Conservation (phyloP, 305 asterid genomes). For the Fraxinus xanthoxyloides region DNA sequence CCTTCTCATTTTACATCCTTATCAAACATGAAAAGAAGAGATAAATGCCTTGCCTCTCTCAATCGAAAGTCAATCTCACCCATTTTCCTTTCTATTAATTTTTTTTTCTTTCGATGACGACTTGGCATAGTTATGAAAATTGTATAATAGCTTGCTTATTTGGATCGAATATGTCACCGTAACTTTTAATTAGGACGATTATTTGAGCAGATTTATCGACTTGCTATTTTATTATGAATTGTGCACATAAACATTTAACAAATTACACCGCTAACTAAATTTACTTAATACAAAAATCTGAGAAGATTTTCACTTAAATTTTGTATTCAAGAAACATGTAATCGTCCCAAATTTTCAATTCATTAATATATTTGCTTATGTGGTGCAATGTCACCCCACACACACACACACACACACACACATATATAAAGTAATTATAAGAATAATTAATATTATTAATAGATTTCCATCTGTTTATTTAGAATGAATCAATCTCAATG, state of each 20-base stretch:
- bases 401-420: too few species aligned
- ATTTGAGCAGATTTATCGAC: background rate
- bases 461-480: background rate
- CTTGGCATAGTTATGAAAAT: background rate
- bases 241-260: background rate
- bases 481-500: conserved; percentile 9
- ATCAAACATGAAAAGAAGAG: background rate
- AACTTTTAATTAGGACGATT: background rate
- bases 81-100: background rate
- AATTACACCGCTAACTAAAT: background rate
- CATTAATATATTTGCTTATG: background rate
- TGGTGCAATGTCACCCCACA: background rate
- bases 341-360: background rate
- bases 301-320: background rate
- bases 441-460: too few species aligned
- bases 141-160: background rate
- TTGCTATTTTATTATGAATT: background rate
- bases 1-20: too few species aligned
- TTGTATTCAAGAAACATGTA: background rate
- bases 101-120: background rate
- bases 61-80: background rate
- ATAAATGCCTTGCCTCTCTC: background rate
- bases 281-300: background rate
- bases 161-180: background rate
- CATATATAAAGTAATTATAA: background rate